Conservation (phyloP, 139 green algal genomes). For the Volvox africanus region DNA sequence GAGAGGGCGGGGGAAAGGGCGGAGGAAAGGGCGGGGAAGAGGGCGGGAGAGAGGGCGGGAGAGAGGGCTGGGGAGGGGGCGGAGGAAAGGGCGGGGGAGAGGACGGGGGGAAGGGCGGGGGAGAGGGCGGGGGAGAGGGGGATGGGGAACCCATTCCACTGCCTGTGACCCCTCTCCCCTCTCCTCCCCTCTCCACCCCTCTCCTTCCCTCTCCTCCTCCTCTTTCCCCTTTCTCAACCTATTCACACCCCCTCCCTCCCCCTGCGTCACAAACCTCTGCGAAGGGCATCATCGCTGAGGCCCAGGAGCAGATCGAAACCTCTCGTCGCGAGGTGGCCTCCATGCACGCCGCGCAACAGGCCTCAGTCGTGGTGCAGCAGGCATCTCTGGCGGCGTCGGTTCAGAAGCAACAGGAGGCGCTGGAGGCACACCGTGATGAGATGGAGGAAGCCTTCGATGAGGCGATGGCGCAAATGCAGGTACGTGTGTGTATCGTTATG, state of each 20-base stretch:
- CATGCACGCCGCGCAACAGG: background rate
- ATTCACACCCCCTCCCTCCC: background rate
- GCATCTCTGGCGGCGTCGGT: background rate
- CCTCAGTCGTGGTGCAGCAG: background rate
- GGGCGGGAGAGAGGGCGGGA: too few species aligned
- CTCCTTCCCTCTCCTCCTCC: too few species aligned
- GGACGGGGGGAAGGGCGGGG: too few species aligned
- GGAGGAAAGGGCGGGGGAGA: too few species aligned
- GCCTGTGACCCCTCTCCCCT: too few species aligned
- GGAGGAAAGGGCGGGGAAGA: too few species aligned
- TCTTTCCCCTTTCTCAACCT: too few species aligned
- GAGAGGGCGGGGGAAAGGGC: too few species aligned
- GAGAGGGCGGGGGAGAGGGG: too few species aligned
- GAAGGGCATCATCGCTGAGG: background rate
- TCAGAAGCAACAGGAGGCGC: conserved; percentile 18
- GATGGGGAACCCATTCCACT: too few species aligned
- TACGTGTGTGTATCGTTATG: background rate
- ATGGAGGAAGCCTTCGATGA: background rate
- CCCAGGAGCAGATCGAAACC: background rate
- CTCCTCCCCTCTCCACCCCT: too few species aligned
- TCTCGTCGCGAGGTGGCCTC: background rate
- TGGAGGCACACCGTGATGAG: conserved; percentile 1
- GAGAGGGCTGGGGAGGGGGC: too few species aligned
- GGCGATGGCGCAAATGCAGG: conserved; percentile 2
- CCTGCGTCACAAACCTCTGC: background rate